Percentiles rank a stretch among this genome's conserved stretches.
Conservation (phyloP, 2,329 filamentous ascomycete species). For the Endocalyx cinctus region DNA sequence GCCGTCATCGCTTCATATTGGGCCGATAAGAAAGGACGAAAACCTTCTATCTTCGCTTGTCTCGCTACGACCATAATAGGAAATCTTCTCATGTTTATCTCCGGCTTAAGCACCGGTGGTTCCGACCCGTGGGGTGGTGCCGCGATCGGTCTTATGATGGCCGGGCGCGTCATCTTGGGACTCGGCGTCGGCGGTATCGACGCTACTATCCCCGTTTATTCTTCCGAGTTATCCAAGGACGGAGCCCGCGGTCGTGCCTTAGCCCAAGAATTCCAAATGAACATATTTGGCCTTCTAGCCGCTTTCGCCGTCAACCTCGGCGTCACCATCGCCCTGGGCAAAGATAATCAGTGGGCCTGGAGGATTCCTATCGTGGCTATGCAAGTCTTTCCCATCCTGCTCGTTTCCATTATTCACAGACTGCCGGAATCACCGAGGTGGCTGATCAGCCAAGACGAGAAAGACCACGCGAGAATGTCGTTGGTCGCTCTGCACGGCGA, state of each 20-base stretch:
- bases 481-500: conserved; percentile 46
- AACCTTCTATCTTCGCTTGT: conserved; percentile 50
- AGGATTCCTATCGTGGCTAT: conserved; percentile 56
- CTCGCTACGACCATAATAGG: conserved; percentile 49
- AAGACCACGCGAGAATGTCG: conserved; percentile 45
- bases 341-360: conserved; percentile 58
- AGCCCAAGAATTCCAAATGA: conserved; percentile 60
- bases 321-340: conserved; percentile 49
- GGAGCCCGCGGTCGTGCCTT: conserved; percentile 52
- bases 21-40: conserved; percentile 50
- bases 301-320: conserved; percentile 56
- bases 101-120: conserved; percentile 41
- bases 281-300: conserved; percentile 58
- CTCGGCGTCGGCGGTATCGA: conserved; percentile 58
- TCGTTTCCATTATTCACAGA: conserved; percentile 46
- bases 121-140: conserved; percentile 40
- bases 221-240: conserved; percentile 52
- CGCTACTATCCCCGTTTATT: conserved; percentile 56
- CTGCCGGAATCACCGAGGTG: conserved; percentile 56
- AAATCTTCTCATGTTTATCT: conserved; percentile 56
- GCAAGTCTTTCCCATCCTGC: conserved; percentile 52
- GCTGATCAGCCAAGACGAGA: conserved; percentile 46
- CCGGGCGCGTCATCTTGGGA: conserved; percentile 26
- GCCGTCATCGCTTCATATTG: conserved; percentile 52
- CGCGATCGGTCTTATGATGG: conserved; percentile 36